Base-by-base conservation (phyloP, 345 rosid species). In the Combretum micranthum region DNA sequence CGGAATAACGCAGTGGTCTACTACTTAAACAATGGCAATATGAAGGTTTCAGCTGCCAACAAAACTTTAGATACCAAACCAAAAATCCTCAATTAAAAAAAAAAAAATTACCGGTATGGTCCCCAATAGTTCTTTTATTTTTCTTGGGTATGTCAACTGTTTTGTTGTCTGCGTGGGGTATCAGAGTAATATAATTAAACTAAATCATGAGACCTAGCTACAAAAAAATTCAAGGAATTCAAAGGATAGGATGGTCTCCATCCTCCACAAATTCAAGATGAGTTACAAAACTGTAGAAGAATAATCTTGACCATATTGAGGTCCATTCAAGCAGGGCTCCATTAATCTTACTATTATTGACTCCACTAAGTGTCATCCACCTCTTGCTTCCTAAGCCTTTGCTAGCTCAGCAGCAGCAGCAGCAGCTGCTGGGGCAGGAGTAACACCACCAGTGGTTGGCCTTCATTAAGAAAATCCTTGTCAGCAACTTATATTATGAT, bases 371-470 rank as follows among this genome's bases (percentile, higher is more conserved):
- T 53, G 18, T 42, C 55, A 18, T 23, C 50, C 14, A 20, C 22
- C 39, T 60, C 55, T 47, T 59, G 53, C 60, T 25, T 44, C 57
- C 64, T 77, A 82, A 3, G 46, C 84, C 71, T 85, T 78, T 39
- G 76, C 83, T 45, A 57, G 77, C 67, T 62, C 69, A 23, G 68
- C 49, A 65, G 75, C 46, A 11, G 80, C 19, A 15, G 78, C 83
- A 59, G 87, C 63, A 13, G 80, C 77, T 13, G 78, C 83, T 59
- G 87, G 61, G 11, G 80, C 78, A 42, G 90, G 89, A 58, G 89
- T 55, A 68, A 66, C 84, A 53, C 99, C 99, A 64, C 99, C 97
- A 19, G 99, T 94, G 25, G 99, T 94, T 47, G 97, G 99, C 83
- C 97, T 90, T 32, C 39, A 32, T 32, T 32, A 32, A 32, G 82